A percentile compares a stretch with the other conserved stretches of the same genome.
These are phyloP conservation scores for Yamadazyma diospyri DNA, from an alignment of 1,139 yeast genomes.

Conservation along the genomic window DNA sequence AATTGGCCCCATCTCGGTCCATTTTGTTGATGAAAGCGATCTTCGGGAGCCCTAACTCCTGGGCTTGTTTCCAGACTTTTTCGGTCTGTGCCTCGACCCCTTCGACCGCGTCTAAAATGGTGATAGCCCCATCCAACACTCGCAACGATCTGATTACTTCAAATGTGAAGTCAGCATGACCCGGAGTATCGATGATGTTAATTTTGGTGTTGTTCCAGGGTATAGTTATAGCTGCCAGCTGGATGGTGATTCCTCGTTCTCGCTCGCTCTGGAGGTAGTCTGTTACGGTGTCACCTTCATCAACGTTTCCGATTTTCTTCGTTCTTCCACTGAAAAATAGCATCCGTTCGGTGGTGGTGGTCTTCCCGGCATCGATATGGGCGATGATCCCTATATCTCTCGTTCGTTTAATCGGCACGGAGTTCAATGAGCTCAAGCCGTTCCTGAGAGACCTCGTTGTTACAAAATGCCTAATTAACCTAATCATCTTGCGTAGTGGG, in stretches of 20 bases:
- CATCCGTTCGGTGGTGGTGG: conserved; percentile 90
- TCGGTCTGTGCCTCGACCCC: conserved; percentile 99
- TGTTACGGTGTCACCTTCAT: conserved; percentile 94
- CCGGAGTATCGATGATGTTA: conserved; percentile 94
- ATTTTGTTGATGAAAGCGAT: conserved; percentile 85
- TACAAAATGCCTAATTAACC: too few relatives aligned
- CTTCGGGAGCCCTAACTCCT: conserved; percentile 62
- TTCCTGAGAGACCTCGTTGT: too few relatives aligned
- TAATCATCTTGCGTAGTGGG: too few relatives aligned
- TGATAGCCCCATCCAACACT: conserved; percentile 90
- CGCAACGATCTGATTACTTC: conserved; percentile 88
- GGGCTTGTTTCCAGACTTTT: conserved; percentile 92
- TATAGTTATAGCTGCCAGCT: conserved; percentile 91
- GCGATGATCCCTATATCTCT: conserved; percentile 82
- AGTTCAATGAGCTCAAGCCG: conserved; percentile 13
- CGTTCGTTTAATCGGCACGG: conserved; percentile 32
- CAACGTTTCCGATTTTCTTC: conserved; percentile 84
- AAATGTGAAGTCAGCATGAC: conserved; percentile 96
- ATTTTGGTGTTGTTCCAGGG: conserved; percentile 78
- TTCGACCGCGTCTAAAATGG: conserved; percentile 91
- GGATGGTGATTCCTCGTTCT: conserved; percentile 92
- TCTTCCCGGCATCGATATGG: conserved; percentile 88
- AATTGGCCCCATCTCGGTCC: conserved; percentile 97
- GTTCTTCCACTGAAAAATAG: conserved; percentile 83
- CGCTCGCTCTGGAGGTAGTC: conserved; percentile 90